Percentiles rank a stretch among this genome's conserved stretches.
phyloP scores from a whole-genome alignment of 371 early-diverging fungal species.

The Haplosporangium sp. region DNA sequence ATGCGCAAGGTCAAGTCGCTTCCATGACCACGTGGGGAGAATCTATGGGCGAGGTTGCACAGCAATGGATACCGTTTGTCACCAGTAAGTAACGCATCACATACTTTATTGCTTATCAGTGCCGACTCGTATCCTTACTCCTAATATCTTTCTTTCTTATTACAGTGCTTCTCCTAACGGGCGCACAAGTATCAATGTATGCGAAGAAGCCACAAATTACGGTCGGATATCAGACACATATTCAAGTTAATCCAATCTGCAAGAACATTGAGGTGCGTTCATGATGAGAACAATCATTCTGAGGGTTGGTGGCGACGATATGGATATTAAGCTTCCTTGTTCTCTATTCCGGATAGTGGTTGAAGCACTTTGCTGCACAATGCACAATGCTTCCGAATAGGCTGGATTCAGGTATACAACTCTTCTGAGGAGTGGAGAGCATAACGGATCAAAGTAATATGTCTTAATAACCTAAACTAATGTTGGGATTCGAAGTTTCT shows the following conservation, averaged over 20 bases:
- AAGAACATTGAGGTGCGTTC: slow-evolving; percentile 46
- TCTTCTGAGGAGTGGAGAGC: too few species aligned
- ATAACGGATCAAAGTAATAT: too few species aligned
- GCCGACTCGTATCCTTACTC: too few species aligned
- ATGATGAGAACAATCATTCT: too few species aligned
- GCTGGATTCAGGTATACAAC: slow-evolving; percentile 12
- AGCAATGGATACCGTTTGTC: slow-evolving; percentile 24
- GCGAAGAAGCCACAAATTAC: slow-evolving; percentile 31
- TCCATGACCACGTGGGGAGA: slow-evolving; percentile 42
- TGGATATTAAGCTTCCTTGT: too few species aligned
- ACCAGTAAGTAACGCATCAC: slow-evolving; percentile 19
- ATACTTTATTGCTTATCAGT: background rate
- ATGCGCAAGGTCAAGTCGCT: slow-evolving; percentile 36
- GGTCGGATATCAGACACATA: slow-evolving; percentile 33
- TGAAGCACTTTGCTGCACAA: slow-evolving; percentile 32
- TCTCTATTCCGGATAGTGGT: slow-evolving; percentile 34
- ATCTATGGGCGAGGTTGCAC: slow-evolving; percentile 5
- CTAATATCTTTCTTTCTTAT: background rate
- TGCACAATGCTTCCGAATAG: slow-evolving; percentile 9
- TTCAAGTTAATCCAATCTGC: slow-evolving; percentile 47
- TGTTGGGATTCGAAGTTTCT: too few species aligned
- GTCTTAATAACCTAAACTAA: too few species aligned
- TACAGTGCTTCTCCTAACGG: slow-evolving; percentile 36
- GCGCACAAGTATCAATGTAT: slow-evolving; percentile 32
- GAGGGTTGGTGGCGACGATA: too few species aligned